Percentiles rank a stretch among this genome's conserved stretches.
These are phyloP conservation scores for Saposhnikovia divaricata DNA, from an alignment of 129 eudicot genomes.

Conservation along the genomic window DNA sequence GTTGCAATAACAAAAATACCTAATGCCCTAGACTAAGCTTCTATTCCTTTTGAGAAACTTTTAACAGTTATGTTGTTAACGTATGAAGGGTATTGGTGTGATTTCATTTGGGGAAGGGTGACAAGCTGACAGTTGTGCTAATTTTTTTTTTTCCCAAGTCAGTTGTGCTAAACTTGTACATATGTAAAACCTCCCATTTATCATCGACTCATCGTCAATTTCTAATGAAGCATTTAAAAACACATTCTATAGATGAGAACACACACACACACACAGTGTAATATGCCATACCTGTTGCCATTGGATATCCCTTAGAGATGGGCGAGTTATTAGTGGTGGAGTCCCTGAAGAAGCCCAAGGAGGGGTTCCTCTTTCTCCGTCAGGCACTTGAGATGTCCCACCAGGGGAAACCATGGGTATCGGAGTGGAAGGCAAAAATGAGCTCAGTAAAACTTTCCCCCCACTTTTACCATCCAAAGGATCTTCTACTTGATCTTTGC, in stretches of 20 bases:
- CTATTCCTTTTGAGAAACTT: neutral
- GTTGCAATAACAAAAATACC: neutral
- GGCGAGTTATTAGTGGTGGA: slow-evolving; percentile 69
- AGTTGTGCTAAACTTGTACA: neutral
- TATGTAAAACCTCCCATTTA: neutral
- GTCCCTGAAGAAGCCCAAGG: slow-evolving; percentile 99
- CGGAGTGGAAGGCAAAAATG: slow-evolving; percentile 66
- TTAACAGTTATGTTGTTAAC: neutral
- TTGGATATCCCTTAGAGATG: slow-evolving; percentile 88
- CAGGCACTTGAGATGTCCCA: slow-evolving; percentile 37
- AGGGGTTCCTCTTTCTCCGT: slow-evolving; percentile 77
- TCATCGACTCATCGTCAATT: neutral
- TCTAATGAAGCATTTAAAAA: neutral
- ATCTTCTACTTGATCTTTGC: slow-evolving; percentile 41
- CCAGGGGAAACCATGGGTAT: slow-evolving; percentile 57
- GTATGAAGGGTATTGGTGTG: neutral
- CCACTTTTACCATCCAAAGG: slow-evolving; percentile 32
- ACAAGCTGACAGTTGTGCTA: neutral
- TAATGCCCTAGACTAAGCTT: too few relatives aligned
- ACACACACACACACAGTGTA: neutral
- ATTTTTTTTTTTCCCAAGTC: neutral
- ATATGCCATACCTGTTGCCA: slow-evolving; percentile 59
- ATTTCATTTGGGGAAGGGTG: neutral
- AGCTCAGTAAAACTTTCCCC: slow-evolving; percentile 52
- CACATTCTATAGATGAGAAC: neutral